phyloP scores from a whole-genome alignment of 2,329 filamentous ascomycete species.

The Phialophora macrospora region DNA sequence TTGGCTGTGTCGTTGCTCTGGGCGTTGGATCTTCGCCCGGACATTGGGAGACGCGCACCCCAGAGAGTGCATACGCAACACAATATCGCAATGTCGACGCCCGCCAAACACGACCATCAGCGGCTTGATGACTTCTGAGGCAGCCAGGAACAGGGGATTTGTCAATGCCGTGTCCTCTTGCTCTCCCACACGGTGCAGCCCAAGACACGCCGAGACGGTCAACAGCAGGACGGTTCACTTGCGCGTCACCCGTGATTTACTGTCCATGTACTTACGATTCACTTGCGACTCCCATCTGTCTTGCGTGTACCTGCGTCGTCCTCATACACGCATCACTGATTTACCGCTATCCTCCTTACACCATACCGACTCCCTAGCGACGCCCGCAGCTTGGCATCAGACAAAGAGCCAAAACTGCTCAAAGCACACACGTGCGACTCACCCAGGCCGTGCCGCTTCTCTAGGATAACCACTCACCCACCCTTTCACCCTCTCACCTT shows the following conservation, averaged over 20 bases:
- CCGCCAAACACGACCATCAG: not conserved
- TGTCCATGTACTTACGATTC: not conserved
- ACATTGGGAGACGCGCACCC: not conserved
- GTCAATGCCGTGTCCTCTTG: not conserved
- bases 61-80: not conserved
- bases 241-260: not conserved
- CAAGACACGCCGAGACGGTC: conserved; percentile 1
- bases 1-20: not conserved
- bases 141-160: not conserved
- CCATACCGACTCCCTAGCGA: not conserved
- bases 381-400: not conserved
- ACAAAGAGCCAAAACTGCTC: not conserved
- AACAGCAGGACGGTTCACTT: not conserved
- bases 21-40: not conserved
- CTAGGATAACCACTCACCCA: not conserved
- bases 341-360: not conserved
- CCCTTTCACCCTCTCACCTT: not conserved
- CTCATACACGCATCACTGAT: not conserved
- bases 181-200: not conserved
- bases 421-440: not conserved
- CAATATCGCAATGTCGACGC: not conserved
- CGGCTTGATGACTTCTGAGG: not conserved
- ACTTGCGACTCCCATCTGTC: not conserved
- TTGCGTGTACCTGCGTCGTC: not conserved
- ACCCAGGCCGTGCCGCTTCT: not conserved